These are phyloP conservation scores for Polygonum maritimum DNA, from an alignment of 148 eudicot species.

Conservation along the genomic window DNA sequence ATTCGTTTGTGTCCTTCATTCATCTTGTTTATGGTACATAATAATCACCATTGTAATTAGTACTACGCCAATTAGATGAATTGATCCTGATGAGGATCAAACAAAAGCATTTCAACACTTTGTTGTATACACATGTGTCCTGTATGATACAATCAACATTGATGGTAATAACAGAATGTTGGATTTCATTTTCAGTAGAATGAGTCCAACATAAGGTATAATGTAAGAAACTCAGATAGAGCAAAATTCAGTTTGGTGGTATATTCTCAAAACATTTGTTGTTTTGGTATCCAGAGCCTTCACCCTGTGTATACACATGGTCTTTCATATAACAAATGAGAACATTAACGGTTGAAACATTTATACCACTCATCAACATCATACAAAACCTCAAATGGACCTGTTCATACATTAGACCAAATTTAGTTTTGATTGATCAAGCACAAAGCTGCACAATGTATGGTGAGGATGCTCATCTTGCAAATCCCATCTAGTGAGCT, in stretches of 20 bases:
- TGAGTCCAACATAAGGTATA: neutral
- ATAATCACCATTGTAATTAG: neutral
- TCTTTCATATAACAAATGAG: neutral
- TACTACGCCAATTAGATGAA: neutral
- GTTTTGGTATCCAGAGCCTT: neutral
- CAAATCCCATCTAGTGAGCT: too few species aligned
- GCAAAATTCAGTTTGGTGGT: neutral
- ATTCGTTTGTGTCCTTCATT: constrained; percentile 5
- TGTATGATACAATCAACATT: neutral
- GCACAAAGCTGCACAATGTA: too few species aligned
- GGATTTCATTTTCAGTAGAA: neutral
- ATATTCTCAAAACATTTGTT: neutral
- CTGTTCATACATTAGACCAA: neutral
- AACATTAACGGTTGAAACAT: neutral
- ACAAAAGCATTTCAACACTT: neutral
- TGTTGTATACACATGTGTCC: neutral
- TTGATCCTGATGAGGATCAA: neutral
- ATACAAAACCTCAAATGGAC: constrained; percentile 4
- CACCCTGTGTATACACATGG: neutral
- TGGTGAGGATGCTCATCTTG: too few species aligned
- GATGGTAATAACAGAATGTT: neutral
- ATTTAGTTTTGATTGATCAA: too few species aligned
- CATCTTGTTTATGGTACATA: constrained; percentile 4
- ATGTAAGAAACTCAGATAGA: too few species aligned
- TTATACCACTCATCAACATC: neutral